Evolutionary conservation across 805 yeast genomes (phyloP), one percentile per base, ranked within the genome.

Genomic region (Wickerhamiella galacta): DNA sequence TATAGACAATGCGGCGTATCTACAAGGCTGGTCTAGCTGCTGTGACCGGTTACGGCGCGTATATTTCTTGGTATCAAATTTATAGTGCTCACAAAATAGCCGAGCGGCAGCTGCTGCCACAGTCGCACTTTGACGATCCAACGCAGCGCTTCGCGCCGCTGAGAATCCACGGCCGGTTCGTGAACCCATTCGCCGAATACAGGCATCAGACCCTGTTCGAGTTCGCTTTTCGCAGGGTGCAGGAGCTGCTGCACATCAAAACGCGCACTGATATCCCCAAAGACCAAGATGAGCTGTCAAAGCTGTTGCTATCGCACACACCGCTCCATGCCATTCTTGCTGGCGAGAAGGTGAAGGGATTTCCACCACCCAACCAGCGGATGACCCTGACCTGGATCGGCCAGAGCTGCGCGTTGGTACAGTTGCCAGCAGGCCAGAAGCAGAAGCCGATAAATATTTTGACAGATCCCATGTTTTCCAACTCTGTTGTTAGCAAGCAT

Each of bases 121-220:
- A 26, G n/a, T 32, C 22, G 2, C 44, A 42, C 15, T 23, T 20
- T 18, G 21, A 12, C 10, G 38, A 35, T 28, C 43, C 45, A 3
- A 36, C 38, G 12, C 25, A 24, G 25, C 31, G 34, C 23, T 46
- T 37, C 30, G 51, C 51, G 10, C 41, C 49, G 5, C 38, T 46
- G 34, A 32, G 32, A 30, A 27, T 46, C 6, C 35, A 44, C 11
- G 95, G 95, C 7, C 61, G 83, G 44, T 87, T 70, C 56, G 90
- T 81, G 37, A 87, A 87, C 47, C 96, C 96, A 2, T 87, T 87
- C 51, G 66, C 66, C 12, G 95, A 87, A 49, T 87, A 87, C 50
- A 63, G 95, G 32, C 77, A 82, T 5, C 95, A 85, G 54, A 82
- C 95, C 0, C 62, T 81, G 6, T 78, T 78, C 49, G 95, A 87